Conservation (phyloP, 2,329 filamentous ascomycete species). For the Colletotrichum higginsianum region DNA sequence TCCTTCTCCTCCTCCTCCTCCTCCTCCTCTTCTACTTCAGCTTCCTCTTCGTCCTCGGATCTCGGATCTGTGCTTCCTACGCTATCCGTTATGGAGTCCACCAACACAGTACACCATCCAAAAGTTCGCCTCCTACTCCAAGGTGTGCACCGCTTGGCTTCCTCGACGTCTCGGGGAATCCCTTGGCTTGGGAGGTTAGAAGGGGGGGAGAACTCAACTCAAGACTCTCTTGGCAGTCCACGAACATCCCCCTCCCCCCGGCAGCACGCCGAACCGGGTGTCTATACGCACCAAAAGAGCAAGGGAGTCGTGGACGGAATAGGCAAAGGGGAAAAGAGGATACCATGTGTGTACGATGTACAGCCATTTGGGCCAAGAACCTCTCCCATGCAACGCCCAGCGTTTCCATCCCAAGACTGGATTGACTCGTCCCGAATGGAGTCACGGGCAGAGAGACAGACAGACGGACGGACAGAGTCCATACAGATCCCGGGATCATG, state of each 20-base stretch:
- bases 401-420: conserved; percentile 2
- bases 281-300: not conserved
- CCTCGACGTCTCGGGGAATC: not conserved
- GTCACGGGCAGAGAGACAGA: not conserved
- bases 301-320: not conserved
- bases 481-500: conserved; percentile 14
- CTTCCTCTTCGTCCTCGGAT: not conserved
- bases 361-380: not conserved
- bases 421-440: conserved; percentile 34
- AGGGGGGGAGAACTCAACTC: not conserved
- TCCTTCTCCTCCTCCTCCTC: not conserved
- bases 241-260: conserved; percentile 32
- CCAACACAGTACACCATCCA: not conserved
- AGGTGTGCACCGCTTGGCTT: not conserved
- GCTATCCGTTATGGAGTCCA: not conserved
- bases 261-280: conserved; percentile 30
- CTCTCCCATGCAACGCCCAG: conserved; percentile 8
- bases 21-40: not conserved
- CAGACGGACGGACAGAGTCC: not conserved
- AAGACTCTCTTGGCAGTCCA: conserved; percentile 7
- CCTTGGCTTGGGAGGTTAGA: not conserved
- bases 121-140: not conserved
- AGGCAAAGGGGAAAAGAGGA: conserved; percentile 4
- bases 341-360: not conserved
- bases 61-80: not conserved